Evolutionary conservation across 2,329 filamentous ascomycete species (phyloP).

Genomic region (Hypoxylon sp.): DNA sequence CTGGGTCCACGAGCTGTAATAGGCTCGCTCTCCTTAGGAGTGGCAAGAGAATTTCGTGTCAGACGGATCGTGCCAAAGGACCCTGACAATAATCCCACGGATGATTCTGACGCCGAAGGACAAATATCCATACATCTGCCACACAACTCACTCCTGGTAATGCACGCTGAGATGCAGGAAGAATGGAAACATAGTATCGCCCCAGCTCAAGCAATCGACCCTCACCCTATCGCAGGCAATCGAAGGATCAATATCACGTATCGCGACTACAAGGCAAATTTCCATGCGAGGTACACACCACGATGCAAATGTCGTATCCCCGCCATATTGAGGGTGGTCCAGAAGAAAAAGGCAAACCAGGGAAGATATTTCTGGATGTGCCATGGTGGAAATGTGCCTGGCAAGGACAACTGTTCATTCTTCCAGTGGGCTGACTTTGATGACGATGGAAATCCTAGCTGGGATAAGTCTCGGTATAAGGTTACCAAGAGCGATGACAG

Average conservation of each 20-base stretch:
- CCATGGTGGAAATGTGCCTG: slow-evolving; percentile 78
- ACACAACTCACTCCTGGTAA: slow-evolving; percentile 92
- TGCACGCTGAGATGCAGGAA: slow-evolving; percentile 99
- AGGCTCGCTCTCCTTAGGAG: slow-evolving; percentile 89
- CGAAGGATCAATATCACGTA: slow-evolving; percentile 95
- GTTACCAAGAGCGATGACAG: neutral
- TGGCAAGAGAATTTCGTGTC: slow-evolving; percentile 92
- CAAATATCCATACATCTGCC: slow-evolving; percentile 94
- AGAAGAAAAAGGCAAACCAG: slow-evolving; percentile 79
- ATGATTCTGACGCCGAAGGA: slow-evolving; percentile 75
- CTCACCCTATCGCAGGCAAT: slow-evolving; percentile 84
- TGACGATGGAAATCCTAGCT: slow-evolving; percentile 84
- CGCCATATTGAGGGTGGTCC: slow-evolving; percentile 79
- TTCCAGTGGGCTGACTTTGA: slow-evolving; percentile 91
- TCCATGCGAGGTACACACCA: slow-evolving; percentile 84
- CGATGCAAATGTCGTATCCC: slow-evolving; percentile 81
- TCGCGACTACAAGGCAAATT: slow-evolving; percentile 80
- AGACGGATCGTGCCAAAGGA: slow-evolving; percentile 77
- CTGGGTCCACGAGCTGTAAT: slow-evolving; percentile 90
- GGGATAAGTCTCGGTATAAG: slow-evolving; percentile 56
- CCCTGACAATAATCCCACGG: slow-evolving; percentile 55
- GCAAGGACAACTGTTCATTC: slow-evolving; percentile 76
- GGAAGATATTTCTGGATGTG: slow-evolving; percentile 97
- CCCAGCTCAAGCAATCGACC: slow-evolving; percentile 80
- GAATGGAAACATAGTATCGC: slow-evolving; percentile 93